phyloP scores from a whole-genome alignment of 2,329 filamentous ascomycete species.

The Trichoderma gracile region DNA sequence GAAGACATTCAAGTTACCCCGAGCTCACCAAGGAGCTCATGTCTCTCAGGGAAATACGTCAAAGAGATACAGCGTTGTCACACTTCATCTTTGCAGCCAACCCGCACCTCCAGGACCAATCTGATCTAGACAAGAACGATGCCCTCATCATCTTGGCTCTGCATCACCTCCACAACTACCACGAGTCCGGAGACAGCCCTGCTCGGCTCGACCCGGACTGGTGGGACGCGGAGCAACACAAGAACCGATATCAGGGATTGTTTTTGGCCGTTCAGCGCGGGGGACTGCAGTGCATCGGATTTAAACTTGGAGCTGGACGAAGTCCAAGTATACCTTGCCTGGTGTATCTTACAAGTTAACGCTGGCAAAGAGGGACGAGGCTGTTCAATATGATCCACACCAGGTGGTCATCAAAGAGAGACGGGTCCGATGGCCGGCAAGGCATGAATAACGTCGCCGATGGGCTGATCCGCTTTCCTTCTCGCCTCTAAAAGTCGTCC shows the following conservation, averaged over 20 bases:
- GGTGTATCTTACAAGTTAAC: slow-evolving; percentile 59
- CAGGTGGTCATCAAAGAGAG: slow-evolving; percentile 59
- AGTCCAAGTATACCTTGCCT: slow-evolving; percentile 60
- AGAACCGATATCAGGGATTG: slow-evolving; percentile 50
- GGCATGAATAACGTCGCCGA: background rate
- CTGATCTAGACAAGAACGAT: slow-evolving; percentile 50
- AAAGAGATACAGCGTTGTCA: slow-evolving; percentile 62
- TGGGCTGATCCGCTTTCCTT: too few species aligned
- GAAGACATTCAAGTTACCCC: slow-evolving; percentile 46
- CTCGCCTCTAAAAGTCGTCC: background rate
- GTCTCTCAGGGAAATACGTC: slow-evolving; percentile 58
- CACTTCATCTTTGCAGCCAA: slow-evolving; percentile 61
- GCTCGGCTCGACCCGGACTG: slow-evolving; percentile 59
- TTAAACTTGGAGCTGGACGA: slow-evolving; percentile 65
- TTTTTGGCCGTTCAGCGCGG: slow-evolving; percentile 61
- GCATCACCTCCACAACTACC: slow-evolving; percentile 55
- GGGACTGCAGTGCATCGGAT: slow-evolving; percentile 61
- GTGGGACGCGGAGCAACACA: slow-evolving; percentile 55
- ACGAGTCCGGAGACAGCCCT: slow-evolving; percentile 59
- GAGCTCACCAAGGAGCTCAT: slow-evolving; percentile 50
- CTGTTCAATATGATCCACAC: slow-evolving; percentile 59
- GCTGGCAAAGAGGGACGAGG: slow-evolving; percentile 46
- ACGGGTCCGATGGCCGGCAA: slow-evolving; percentile 50
- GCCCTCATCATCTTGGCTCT: slow-evolving; percentile 55
- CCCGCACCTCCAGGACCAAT: slow-evolving; percentile 56